Evolutionary conservation across 2,329 filamentous ascomycete genomes (phyloP).

Genomic region (Alternaria gaisen): DNA sequence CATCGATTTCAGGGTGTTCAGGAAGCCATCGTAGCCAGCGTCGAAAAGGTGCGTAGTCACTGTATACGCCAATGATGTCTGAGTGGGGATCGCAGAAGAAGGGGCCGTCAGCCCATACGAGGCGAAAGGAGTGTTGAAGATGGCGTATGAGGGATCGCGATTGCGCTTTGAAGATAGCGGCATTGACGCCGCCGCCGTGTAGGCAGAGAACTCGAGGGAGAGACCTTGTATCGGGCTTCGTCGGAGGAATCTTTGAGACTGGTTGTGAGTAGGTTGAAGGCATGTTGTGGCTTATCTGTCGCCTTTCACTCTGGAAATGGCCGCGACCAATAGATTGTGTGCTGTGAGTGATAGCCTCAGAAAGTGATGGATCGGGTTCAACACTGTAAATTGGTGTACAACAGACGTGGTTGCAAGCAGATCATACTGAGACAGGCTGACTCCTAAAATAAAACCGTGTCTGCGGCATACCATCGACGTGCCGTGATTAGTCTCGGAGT

Average conservation of each 20-base stretch:
- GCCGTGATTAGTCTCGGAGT: conserved; percentile 5
- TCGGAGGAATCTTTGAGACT: conserved; percentile 34
- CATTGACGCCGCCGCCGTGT: conserved; percentile 81
- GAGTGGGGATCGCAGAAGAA: conserved; percentile 69
- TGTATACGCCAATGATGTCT: conserved; percentile 71
- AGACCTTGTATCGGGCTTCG: conserved; percentile 34
- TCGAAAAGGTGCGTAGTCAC: conserved; percentile 70
- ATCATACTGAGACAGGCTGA: not conserved
- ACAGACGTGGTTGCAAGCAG: not conserved
- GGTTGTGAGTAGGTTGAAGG: conserved; percentile 10
- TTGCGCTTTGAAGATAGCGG: conserved; percentile 73
- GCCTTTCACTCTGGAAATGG: not conserved
- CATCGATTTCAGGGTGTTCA: conserved; percentile 64
- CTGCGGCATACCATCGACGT: not conserved
- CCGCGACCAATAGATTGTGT: not conserved
- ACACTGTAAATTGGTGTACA: not conserved
- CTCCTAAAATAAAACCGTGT: not conserved
- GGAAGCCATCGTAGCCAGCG: conserved; percentile 71
- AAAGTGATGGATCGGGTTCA: not conserved
- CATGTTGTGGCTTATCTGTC: conserved; percentile 3
- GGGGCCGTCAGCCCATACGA: conserved; percentile 77
- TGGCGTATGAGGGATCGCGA: conserved; percentile 64
- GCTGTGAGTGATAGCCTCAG: not conserved
- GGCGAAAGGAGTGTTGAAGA: conserved; percentile 68
- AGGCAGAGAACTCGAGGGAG: conserved; percentile 78